Percentiles rank a stretch among this genome's conserved stretches.
These are phyloP conservation scores for Coniella lustricola DNA, from an alignment of 2,329 filamentous ascomycete species.

Conservation along the genomic window DNA sequence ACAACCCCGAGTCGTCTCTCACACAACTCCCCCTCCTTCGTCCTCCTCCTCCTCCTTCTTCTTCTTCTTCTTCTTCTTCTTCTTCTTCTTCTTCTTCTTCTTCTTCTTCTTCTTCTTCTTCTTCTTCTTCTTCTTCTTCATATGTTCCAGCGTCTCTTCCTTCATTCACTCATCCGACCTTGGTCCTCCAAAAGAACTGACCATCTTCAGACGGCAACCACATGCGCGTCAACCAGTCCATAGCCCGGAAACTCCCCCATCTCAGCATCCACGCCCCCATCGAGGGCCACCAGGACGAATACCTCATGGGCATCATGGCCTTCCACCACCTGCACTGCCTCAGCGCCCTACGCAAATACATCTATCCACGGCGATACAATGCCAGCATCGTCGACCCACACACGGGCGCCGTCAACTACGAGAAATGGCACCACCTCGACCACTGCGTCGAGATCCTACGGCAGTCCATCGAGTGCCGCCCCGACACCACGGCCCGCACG, in stretches of 20 bases:
- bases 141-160: too few species aligned
- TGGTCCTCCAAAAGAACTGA: too few species aligned
- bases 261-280: not conserved
- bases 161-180: too few species aligned
- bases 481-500: not conserved
- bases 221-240: not conserved
- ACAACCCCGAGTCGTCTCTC: too few species aligned
- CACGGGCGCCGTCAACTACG: not conserved
- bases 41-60: too few species aligned
- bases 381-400: not conserved
- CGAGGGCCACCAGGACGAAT: not conserved
- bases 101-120: too few species aligned
- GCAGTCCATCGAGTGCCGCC: not conserved
- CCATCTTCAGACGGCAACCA: not conserved
- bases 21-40: too few species aligned
- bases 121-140: too few species aligned
- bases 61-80: too few species aligned
- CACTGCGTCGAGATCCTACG: not conserved
- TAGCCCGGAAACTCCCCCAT: not conserved
- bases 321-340: conserved; percentile 2
- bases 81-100: too few species aligned
- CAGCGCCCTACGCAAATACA: not conserved
- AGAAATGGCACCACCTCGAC: not conserved
- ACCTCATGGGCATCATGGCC: not conserved
- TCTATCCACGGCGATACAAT: not conserved